Conservation (phyloP, 1,284 basidiomycete species). For the Ustilago esculenta region DNA sequence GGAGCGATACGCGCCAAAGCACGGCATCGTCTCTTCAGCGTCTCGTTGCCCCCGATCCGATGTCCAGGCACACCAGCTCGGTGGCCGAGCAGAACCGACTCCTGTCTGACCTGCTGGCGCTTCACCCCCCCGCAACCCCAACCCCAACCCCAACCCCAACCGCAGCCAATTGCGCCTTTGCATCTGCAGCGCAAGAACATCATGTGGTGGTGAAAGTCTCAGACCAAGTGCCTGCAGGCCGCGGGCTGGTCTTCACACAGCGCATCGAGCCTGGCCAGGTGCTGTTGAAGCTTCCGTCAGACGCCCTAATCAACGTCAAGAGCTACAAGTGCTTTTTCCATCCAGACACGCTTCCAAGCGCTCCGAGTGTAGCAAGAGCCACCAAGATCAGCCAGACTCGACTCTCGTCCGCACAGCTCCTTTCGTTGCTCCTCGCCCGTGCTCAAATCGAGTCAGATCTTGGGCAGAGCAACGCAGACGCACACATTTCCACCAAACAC, state of each 20-base stretch:
- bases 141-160: too few species aligned
- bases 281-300: slow-evolving; percentile 19
- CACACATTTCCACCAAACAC: slow-evolving; percentile 4
- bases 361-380: slow-evolving; percentile 1
- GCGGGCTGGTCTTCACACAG: slow-evolving; percentile 40
- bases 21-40: too few species aligned
- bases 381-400: background rate
- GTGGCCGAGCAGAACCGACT: slow-evolving; percentile 21
- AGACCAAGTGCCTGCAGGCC: slow-evolving; percentile 36
- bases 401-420: slow-evolving; percentile 30
- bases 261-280: slow-evolving; percentile 25
- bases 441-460: slow-evolving; percentile 9
- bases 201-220: slow-evolving; percentile 14
- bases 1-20: too few species aligned
- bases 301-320: slow-evolving; percentile 37
- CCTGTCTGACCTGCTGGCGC: slow-evolving; percentile 14
- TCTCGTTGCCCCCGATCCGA: too few species aligned
- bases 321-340: slow-evolving; percentile 20
- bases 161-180: too few species aligned
- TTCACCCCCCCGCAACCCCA: background rate
- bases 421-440: slow-evolving; percentile 30
- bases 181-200: too few species aligned
- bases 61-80: slow-evolving; percentile 7
- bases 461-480: background rate
- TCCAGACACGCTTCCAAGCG: slow-evolving; percentile 11